These are phyloP conservation scores for Fennellomyces sp. DNA, from an alignment of 371 early-diverging fungal species.

Conservation along the genomic window DNA sequence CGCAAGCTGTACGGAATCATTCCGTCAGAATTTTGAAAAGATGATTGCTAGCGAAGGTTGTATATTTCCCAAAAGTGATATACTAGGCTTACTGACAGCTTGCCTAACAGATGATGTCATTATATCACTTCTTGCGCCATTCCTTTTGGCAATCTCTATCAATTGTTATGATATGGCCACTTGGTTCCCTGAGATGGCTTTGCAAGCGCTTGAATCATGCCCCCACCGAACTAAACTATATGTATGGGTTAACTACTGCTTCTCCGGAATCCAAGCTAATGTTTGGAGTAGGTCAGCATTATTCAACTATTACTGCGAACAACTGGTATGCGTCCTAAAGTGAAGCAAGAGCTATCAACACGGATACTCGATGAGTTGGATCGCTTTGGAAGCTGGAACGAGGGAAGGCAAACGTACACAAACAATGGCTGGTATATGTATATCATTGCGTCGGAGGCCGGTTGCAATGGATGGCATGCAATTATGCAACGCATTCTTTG, in stretches of 20 bases:
- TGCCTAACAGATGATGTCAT: neutral
- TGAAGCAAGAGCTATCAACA: neutral
- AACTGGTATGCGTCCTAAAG: neutral
- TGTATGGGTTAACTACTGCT: neutral
- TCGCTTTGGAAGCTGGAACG: slow-evolving; percentile 33
- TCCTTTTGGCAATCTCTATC: neutral
- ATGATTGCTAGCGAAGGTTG: neutral
- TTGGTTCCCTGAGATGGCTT: slow-evolving; percentile 4
- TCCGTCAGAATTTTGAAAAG: neutral
- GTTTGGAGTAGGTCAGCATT: slow-evolving; percentile 36
- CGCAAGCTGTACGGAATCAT: neutral
- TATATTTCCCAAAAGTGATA: neutral
- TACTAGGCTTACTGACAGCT: neutral
- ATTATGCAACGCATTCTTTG: slow-evolving; percentile 30
- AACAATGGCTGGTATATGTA: slow-evolving; percentile 38
- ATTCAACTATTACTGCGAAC: slow-evolving; percentile 29
- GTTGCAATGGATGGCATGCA: slow-evolving; percentile 31
- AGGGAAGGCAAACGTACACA: slow-evolving; percentile 6
- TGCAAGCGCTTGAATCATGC: neutral
- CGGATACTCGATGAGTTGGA: neutral
- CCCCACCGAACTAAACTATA: neutral
- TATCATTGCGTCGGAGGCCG: slow-evolving; percentile 39
- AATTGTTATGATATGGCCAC: neutral
- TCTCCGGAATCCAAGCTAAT: neutral
- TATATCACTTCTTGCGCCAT: neutral